Conservation (phyloP, 1,139 yeast species). For the Arxiozyma slooffiae region DNA sequence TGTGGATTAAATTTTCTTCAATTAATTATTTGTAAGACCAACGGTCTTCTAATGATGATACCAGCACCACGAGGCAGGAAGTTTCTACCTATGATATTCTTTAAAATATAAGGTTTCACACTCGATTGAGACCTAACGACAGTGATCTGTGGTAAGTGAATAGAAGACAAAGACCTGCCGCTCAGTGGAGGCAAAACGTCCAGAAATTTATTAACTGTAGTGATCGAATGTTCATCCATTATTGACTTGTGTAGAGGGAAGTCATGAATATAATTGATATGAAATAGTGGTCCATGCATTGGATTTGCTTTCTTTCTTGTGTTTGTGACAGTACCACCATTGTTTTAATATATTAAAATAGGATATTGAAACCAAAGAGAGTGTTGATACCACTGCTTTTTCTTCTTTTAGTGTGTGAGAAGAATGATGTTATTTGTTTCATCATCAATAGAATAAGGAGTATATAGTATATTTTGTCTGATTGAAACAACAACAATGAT, state of each 20-base stretch:
- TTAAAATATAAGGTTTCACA: conserved; percentile 89
- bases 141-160: conserved; percentile 90
- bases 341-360: too few relatives aligned
- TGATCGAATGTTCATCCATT: conserved; percentile 86
- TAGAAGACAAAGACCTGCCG: conserved; percentile 72
- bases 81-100: conserved; percentile 90
- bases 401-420: too few relatives aligned
- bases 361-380: too few relatives aligned
- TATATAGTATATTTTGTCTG: too few relatives aligned
- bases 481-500: neutral
- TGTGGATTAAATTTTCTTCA: conserved; percentile 41
- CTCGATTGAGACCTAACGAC: conserved; percentile 94
- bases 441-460: too few relatives aligned
- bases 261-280: too few relatives aligned
- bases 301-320: too few relatives aligned
- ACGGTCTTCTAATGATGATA: conserved; percentile 88
- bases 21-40: conserved; percentile 72
- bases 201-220: conserved; percentile 85
- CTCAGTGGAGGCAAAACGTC: conserved; percentile 93
- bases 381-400: too few relatives aligned
- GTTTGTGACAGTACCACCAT: too few relatives aligned
- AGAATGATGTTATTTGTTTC: too few relatives aligned
- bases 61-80: conserved; percentile 94
- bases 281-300: too few relatives aligned
- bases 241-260: too few relatives aligned